phyloP scores from a whole-genome alignment of 1,139 yeast species.

The Barnettozyma hawaiiensis region DNA sequence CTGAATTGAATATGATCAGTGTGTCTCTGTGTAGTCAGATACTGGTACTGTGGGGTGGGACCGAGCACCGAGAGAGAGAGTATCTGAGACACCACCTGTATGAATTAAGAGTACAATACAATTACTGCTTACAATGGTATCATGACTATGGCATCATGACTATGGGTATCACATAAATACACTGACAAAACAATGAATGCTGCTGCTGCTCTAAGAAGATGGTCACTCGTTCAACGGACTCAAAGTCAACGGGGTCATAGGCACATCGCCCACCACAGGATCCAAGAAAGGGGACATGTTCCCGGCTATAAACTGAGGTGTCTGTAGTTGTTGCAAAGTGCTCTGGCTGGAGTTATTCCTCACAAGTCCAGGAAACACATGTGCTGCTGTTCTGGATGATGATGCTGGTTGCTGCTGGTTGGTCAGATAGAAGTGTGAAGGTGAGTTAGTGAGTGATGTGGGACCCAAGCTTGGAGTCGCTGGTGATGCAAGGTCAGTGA shows the following conservation, averaged over 20 bases:
- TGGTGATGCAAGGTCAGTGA: conserved; percentile 9
- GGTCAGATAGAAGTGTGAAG: conserved; percentile 17
- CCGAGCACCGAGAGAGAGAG: too few relatives aligned
- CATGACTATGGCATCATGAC: neutral
- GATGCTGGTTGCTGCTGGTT: conserved; percentile 17
- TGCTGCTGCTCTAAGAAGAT: too few relatives aligned
- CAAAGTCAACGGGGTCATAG: conserved; percentile 24
- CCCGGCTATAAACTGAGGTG: conserved; percentile 6
- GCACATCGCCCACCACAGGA: conserved; percentile 16
- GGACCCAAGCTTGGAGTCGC: conserved; percentile 23
- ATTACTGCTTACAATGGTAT: neutral
- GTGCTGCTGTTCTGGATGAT: conserved; percentile 13
- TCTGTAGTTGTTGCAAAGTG: conserved; percentile 1
- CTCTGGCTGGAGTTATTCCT: conserved; percentile 11
- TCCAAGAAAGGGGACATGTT: conserved; percentile 18
- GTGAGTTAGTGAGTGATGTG: conserved; percentile 19
- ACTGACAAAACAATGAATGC: neutral
- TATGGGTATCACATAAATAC: neutral
- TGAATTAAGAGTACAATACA: neutral
- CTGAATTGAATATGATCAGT: too few relatives aligned
- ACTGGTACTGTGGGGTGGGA: too few relatives aligned
- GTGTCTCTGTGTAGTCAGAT: too few relatives aligned
- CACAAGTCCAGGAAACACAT: conserved; percentile 15
- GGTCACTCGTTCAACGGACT: conserved; percentile 3
- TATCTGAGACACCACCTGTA: neutral